A percentile compares a stretch with the other conserved stretches of the same genome.
Conservation (phyloP, 495 filamentous ascomycete species). For the Aspergillus sparsus region DNA sequence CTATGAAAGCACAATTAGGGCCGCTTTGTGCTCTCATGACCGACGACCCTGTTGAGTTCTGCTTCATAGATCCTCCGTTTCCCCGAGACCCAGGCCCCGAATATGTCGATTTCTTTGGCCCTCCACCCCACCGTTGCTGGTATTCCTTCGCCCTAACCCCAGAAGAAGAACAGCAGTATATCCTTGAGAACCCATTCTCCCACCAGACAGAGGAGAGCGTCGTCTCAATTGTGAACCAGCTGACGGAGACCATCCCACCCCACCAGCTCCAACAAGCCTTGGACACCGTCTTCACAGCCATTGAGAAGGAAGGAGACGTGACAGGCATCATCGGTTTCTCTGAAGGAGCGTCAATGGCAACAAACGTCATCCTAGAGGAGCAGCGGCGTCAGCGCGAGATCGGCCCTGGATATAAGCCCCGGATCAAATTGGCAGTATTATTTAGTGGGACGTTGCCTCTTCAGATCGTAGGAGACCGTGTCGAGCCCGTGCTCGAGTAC, state of each 20-base stretch:
- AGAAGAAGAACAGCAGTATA: conserved; percentile 18
- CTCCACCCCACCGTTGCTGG: conserved; percentile 32
- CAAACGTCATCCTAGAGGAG: conserved; percentile 55
- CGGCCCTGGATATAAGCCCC: conserved; percentile 30
- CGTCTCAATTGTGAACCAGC: conserved; percentile 14
- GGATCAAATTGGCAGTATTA: not conserved
- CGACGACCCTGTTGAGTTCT: conserved; percentile 23
- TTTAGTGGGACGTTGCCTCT: not conserved
- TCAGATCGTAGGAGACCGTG: not conserved
- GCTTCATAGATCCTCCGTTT: conserved; percentile 27
- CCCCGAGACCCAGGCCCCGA: conserved; percentile 9
- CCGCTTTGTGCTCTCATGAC: conserved; percentile 25
- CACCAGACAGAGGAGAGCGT: conserved; percentile 24
- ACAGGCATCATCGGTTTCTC: conserved; percentile 58
- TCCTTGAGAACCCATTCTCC: not conserved
- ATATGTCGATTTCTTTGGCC: conserved; percentile 32
- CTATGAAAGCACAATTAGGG: conserved; percentile 30
- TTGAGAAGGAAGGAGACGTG: conserved; percentile 38
- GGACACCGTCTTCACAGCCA: conserved; percentile 23
- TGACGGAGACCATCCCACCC: conserved; percentile 1
- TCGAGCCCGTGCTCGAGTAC: conserved; percentile 44
- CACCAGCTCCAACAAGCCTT: conserved; percentile 16
- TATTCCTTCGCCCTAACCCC: conserved; percentile 21
- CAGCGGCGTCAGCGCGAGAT: conserved; percentile 32
- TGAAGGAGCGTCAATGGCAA: conserved; percentile 61